Evolutionary conservation across 73 alveolate genomes (phyloP), one percentile per base, ranked within the genome.

Genomic region (Paraurostyla sp.): DNA sequence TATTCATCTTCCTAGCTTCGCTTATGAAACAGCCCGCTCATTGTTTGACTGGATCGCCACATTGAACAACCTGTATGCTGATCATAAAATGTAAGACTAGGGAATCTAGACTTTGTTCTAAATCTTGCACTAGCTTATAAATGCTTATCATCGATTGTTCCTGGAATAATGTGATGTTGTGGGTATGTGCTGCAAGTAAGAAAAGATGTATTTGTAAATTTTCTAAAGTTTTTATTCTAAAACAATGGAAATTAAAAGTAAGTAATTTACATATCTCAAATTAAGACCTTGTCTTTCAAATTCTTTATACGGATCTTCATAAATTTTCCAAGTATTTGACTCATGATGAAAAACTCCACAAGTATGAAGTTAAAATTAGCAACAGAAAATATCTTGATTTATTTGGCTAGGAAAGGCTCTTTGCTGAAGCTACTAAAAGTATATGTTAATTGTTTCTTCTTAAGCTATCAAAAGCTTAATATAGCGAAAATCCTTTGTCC

Each of bases 101-200:
- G 99, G 50, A 97, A 91, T 58, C 99, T 50, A 13, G 88, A 76
- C 69, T 93, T 97, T 56, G 98, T 92, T 58, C 99, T 51, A 73
- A 87, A 92, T 49, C 90, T 80, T 1, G 95, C 56, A 51, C 96
- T 88, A 52, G 65, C 81, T 63, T 63, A 83, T 56, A 96, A 48
- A 52, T 76, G 90, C 36, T 83, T 69, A 80, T 94, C 97, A 0
- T 88, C 43, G 76, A 91, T 71, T 25, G 50, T 25, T 9, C 46
- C 41, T 46, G 99, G 99, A 9, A 92, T 94, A 30, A 93, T 80
- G 38, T 87, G 71, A 36, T 84, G 62, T 32, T 87, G 80, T 13
- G 99, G 99, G 76, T 97, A 97, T 20, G 98, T 91, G 23, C 76
- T 86, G 73, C 98, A 93, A 36, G 88, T 60, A 35, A 65, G 45